A percentile compares a stretch with the other conserved stretches of the same genome.
Conservation (phyloP, 257 asterid species). For the Cynanchum wilfordii region DNA sequence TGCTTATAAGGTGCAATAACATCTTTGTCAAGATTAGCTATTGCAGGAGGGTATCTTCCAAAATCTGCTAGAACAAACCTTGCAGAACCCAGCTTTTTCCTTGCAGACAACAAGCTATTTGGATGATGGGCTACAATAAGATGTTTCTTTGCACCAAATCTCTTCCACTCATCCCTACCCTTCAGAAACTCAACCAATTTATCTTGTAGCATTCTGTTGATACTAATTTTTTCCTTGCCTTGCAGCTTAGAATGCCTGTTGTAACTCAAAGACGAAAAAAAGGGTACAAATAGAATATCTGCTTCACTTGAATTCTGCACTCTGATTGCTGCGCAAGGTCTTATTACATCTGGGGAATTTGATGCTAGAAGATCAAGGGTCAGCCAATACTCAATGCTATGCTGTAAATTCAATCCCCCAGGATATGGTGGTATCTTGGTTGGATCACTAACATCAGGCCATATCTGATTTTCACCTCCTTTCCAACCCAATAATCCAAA, state of each 20-base stretch:
- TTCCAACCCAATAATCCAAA: constrained; percentile 69
- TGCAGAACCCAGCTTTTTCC: constrained; percentile 52
- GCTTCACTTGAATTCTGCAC: constrained; percentile 53
- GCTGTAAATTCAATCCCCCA: constrained; percentile 73
- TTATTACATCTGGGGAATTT: constrained; percentile 26
- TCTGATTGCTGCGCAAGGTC: constrained; percentile 61
- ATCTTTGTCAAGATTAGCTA: constrained; percentile 73
- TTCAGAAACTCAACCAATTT: constrained; percentile 49
- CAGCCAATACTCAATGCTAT: constrained; percentile 76
- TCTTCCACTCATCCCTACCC: constrained; percentile 54
- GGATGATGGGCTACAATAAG: constrained; percentile 73
- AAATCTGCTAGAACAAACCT: constrained; percentile 77
- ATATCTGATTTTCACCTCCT: constrained; percentile 33
- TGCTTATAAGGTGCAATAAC: constrained; percentile 85
- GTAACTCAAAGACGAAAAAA: constrained; percentile 74
- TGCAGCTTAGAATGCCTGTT: constrained; percentile 51
- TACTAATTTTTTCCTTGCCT: constrained; percentile 29
- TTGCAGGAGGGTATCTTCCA: constrained; percentile 52
- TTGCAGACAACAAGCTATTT: constrained; percentile 61
- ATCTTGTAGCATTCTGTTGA: constrained; percentile 50
- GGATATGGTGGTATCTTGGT: constrained; percentile 56
- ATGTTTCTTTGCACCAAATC: constrained; percentile 61
- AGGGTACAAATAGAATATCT: constrained; percentile 60
- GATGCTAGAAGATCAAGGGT: constrained; percentile 75
- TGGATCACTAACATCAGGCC: constrained; percentile 49